Evolutionary conservation across 2,329 filamentous ascomycete genomes (phyloP), one percentile per base, ranked within the genome.

Genomic region (Fusarium euwallaceae): DNA sequence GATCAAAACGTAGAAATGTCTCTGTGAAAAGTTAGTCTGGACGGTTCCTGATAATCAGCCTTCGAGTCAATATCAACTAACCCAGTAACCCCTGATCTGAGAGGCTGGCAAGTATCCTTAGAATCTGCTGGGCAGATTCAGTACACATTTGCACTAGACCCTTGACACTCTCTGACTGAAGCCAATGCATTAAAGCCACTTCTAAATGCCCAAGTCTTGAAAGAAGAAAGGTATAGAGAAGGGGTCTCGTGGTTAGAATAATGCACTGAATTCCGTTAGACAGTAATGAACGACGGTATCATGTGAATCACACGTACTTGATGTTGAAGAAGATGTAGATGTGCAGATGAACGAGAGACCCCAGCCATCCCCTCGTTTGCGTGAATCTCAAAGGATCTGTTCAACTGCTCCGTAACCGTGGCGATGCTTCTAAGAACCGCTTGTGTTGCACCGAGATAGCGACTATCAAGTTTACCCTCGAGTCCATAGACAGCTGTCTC

Each of bases 401-500:
- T 77, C 9, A 76, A 20, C 41, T 56, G 63, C 6, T 76, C 72
- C 5, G 74, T 73, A 1, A 76, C 70, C 0, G 63, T 62, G 9
- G 75, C 72, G 9, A 77, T 77, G 4, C 72, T 77, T 16, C 70
- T 68, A 2, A 77, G 75, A n/a, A 77, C 70, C 0, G 70, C 69
- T 22, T 72, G 70, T 0, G 75, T 77, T 4, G 75, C 75, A 2
- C 61, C 67, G 0, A 77, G 55, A 53, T 77, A 77, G 9, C 74
- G 67, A 61, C 74, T 77, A 39, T 77, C 75, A 0, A 77, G 72
- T n/a, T 77, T 75, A 8, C 75, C 75, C 27, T 77, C 75, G 2
- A 76, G 66, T 3, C 75, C 75, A 55, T 77, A 77, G 6, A 77
- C 75, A 34, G 75, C 75, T 77, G 16, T 2, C 8, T 5, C 14